phyloP scores from a whole-genome alignment of 75 land plant species.

The Cryptomeria japonica region DNA sequence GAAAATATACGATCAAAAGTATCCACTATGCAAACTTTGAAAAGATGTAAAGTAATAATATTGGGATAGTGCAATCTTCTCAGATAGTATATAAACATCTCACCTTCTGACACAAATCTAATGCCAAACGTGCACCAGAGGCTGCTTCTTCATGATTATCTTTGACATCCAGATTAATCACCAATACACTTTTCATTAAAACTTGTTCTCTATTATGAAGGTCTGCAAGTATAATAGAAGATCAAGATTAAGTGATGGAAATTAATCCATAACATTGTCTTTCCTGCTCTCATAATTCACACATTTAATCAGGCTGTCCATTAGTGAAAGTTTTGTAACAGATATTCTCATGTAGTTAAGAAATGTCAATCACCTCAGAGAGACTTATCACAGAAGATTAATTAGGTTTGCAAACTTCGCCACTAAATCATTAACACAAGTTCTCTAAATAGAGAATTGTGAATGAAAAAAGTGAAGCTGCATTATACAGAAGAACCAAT shows the following conservation, averaged over 20 bases:
- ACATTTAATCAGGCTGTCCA: background rate
- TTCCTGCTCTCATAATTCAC: background rate
- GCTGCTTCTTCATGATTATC: slow-evolving; percentile 99
- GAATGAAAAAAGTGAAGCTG: slow-evolving; percentile 3
- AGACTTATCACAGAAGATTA: too few relatives aligned
- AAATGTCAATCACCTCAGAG: background rate
- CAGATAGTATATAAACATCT: slow-evolving; percentile 7
- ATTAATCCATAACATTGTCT: background rate
- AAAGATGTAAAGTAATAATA: background rate
- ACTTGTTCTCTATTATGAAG: slow-evolving; percentile 73
- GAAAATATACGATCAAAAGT: background rate
- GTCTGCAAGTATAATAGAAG: slow-evolving; percentile 55
- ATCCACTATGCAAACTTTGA: background rate
- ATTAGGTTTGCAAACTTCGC: background rate
- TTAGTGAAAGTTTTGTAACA: background rate
- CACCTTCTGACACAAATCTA: slow-evolving; percentile 90
- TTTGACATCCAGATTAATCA: slow-evolving; percentile 94
- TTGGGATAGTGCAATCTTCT: background rate
- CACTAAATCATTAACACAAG: background rate
- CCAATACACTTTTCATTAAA: slow-evolving; percentile 77
- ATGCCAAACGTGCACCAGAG: slow-evolving; percentile 69
- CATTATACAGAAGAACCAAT: background rate
- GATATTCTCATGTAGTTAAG: background rate
- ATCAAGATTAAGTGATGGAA: background rate
- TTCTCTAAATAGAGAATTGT: background rate